Conservation (phyloP, 78 protist species). For the Polysphondylium violaceum region DNA sequence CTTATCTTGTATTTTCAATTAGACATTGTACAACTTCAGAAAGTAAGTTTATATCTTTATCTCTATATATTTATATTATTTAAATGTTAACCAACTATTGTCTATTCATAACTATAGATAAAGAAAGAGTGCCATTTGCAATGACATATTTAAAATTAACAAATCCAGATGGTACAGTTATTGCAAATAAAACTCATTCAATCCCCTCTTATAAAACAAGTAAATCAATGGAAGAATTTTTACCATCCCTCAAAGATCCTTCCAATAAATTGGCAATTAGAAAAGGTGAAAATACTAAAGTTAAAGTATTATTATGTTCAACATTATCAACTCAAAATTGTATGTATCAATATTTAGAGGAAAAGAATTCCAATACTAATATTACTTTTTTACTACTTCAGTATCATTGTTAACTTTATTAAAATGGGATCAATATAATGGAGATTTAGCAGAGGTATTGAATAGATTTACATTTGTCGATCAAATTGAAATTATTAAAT, state of each 20-base stretch:
- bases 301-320: slow-evolving; percentile 49
- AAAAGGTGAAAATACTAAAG: slow-evolving; percentile 63
- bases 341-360: not conserved
- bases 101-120: not conserved
- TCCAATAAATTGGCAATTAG: slow-evolving; percentile 22
- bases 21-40: slow-evolving; percentile 78
- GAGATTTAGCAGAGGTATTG: slow-evolving; percentile 47
- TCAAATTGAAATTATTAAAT: slow-evolving; percentile 75
- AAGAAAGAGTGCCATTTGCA: slow-evolving; percentile 68
- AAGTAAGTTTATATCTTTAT: slow-evolving; percentile 2
- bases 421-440: slow-evolving; percentile 70
- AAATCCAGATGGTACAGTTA: slow-evolving; percentile 67
- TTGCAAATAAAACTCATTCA: slow-evolving; percentile 63
- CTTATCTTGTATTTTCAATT: slow-evolving; percentile 42
- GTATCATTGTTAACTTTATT: slow-evolving; percentile 52
- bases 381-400: not conserved
- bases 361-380: not conserved
- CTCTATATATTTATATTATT: not conserved
- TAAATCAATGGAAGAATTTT: slow-evolving; percentile 61
- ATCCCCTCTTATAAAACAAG: slow-evolving; percentile 40
- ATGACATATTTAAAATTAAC: slow-evolving; percentile 49
- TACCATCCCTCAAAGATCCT: slow-evolving; percentile 59
- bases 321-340: slow-evolving; percentile 64
- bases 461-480: slow-evolving; percentile 67
- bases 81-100: not conserved